Conservation (phyloP, 371 early-diverging fungal genomes). For the Apophysomyces trapeziformis region DNA sequence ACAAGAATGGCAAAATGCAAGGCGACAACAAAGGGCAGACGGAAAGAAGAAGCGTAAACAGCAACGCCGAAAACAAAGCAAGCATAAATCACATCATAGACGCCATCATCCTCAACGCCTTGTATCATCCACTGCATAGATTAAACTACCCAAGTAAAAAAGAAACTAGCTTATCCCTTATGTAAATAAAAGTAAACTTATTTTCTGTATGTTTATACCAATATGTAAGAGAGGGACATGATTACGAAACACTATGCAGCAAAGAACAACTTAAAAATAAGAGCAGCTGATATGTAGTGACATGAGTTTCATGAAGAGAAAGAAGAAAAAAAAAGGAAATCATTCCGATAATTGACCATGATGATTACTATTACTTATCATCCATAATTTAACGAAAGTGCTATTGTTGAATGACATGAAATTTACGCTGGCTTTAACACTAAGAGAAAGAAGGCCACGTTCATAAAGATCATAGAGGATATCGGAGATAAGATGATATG, state of each 20-base stretch:
- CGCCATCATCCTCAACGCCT: background rate
- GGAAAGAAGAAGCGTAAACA: slow-evolving; percentile 9
- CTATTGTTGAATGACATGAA: too few relatives aligned
- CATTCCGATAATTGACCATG: background rate
- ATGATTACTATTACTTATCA: too few relatives aligned
- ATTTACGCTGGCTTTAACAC: too few relatives aligned
- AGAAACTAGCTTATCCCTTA: background rate
- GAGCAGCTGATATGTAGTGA: background rate
- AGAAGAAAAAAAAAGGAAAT: background rate
- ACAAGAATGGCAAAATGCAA: slow-evolving; percentile 45
- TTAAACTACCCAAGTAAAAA: too few relatives aligned
- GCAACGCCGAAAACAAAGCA: slow-evolving; percentile 4
- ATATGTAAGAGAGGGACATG: too few relatives aligned
- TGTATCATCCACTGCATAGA: slow-evolving; percentile 2
- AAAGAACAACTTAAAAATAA: background rate
- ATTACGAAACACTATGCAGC: too few relatives aligned
- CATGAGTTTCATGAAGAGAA: too few relatives aligned
- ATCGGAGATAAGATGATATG: background rate
- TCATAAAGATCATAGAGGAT: background rate
- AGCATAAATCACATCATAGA: background rate
- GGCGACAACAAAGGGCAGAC: slow-evolving; percentile 8
- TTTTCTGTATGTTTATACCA: too few relatives aligned
- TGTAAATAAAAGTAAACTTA: background rate
- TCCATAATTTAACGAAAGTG: too few relatives aligned
- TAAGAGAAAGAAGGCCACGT: too few relatives aligned